Evolutionary conservation across 2,329 filamentous ascomycete species (phyloP).

Genomic region (Alternaria sp.): DNA sequence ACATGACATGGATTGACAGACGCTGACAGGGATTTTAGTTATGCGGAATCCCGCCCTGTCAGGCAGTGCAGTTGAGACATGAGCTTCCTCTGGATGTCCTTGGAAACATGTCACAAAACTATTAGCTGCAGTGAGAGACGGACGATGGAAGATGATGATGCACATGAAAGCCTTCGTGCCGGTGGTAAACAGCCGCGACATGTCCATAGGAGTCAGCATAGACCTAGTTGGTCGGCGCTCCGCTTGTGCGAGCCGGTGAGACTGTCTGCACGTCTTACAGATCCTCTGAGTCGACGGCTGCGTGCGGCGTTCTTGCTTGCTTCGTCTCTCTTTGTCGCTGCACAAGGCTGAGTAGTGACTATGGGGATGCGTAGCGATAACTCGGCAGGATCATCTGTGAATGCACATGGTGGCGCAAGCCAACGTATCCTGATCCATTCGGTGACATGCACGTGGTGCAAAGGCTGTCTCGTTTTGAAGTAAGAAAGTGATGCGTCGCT

Average conservation of each 20-base stretch:
- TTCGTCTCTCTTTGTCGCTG: slow-evolving; percentile 19
- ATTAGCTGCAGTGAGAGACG: slow-evolving; percentile 2
- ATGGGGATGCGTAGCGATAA: neutral
- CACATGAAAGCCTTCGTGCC: slow-evolving; percentile 5
- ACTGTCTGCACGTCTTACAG: slow-evolving; percentile 32
- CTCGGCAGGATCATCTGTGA: slow-evolving; percentile 7
- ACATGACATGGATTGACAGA: slow-evolving; percentile 19
- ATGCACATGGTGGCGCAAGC: slow-evolving; percentile 16
- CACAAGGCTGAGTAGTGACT: slow-evolving; percentile 18
- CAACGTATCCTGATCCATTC: slow-evolving; percentile 17
- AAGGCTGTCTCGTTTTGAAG: slow-evolving; percentile 17
- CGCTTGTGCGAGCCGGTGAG: slow-evolving; percentile 37
- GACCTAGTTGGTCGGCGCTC: slow-evolving; percentile 23
- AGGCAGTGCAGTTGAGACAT: slow-evolving; percentile 1
- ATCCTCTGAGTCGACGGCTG: slow-evolving; percentile 26
- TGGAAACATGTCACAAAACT: slow-evolving; percentile 3
- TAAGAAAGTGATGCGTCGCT: slow-evolving; percentile 7
- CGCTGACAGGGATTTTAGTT: slow-evolving; percentile 22
- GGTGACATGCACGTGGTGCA: slow-evolving; percentile 24
- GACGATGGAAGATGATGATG: slow-evolving; percentile 1
- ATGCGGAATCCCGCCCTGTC: neutral
- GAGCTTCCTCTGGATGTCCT: neutral
- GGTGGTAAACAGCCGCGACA: neutral
- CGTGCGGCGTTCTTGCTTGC: slow-evolving; percentile 35
- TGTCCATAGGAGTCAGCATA: slow-evolving; percentile 13